Evolutionary conservation across 2,329 filamentous ascomycete species (phyloP).

Genomic region (Cladobotryum mycophilum): DNA sequence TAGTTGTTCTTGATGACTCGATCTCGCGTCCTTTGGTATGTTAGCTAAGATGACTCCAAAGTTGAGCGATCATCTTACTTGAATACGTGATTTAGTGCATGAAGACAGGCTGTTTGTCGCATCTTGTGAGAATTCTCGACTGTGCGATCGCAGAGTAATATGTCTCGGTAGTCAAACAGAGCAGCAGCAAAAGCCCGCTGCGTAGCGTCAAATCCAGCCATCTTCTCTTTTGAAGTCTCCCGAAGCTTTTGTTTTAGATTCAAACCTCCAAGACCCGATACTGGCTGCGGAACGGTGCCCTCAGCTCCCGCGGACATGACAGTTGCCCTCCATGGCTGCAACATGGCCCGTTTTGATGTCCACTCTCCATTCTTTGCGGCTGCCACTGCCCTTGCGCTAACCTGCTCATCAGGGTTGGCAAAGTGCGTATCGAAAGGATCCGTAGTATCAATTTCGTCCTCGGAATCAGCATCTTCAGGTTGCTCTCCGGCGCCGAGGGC

Average conservation of each 20-base stretch:
- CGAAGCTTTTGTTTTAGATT: conserved; percentile 67
- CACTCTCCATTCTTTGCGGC: conserved; percentile 46
- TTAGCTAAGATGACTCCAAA: not conserved
- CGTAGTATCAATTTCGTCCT: conserved; percentile 45
- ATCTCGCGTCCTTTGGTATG: conserved; percentile 62
- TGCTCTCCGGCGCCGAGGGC: conserved; percentile 19
- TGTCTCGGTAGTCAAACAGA: conserved; percentile 76
- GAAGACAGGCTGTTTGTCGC: conserved; percentile 68
- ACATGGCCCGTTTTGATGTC: conserved; percentile 39
- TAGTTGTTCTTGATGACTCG: conserved; percentile 88
- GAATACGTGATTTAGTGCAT: conserved; percentile 85
- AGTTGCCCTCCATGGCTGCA: conserved; percentile 43
- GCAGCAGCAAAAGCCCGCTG: conserved; percentile 63
- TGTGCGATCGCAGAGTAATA: conserved; percentile 69
- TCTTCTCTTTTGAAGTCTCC: conserved; percentile 45
- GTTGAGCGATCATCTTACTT: conserved; percentile 49
- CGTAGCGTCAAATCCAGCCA: conserved; percentile 51
- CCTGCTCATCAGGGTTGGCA: conserved; percentile 56
- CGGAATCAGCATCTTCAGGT: conserved; percentile 34
- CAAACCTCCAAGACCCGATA: conserved; percentile 39
- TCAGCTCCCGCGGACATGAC: conserved; percentile 40
- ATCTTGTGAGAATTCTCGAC: conserved; percentile 61
- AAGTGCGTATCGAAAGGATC: conserved; percentile 84
- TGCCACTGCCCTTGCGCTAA: conserved; percentile 48
- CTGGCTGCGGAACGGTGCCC: conserved; percentile 22